A percentile compares a stretch with the other conserved stretches of the same genome.
Evolutionary conservation across 768 basidiomycete species (phyloP).

Genomic region (Lactarius hengduanensis): DNA sequence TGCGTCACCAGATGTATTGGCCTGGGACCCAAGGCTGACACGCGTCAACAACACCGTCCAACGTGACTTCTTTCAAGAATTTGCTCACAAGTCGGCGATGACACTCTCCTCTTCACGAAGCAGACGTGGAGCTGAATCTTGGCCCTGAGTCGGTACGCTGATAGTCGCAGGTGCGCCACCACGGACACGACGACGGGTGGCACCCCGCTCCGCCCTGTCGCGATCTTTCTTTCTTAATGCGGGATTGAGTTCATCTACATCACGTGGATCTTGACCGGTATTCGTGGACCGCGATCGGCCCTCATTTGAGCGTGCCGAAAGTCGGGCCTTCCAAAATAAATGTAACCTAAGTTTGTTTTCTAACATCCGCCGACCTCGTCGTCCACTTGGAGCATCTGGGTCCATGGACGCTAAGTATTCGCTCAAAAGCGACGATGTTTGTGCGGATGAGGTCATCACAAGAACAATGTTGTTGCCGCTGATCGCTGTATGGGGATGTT

Average conservation of each 20-base stretch:
- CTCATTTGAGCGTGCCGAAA: slow-evolving; percentile 39
- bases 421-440: slow-evolving; percentile 68
- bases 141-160: slow-evolving; percentile 16
- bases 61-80: background rate
- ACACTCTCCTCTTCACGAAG: slow-evolving; percentile 38
- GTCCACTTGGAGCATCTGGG: slow-evolving; percentile 52
- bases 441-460: slow-evolving; percentile 82
- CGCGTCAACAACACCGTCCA: background rate
- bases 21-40: slow-evolving; percentile 24
- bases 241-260: slow-evolving; percentile 53
- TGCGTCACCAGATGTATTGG: slow-evolving; percentile 37
- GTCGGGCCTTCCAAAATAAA: slow-evolving; percentile 77
- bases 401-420: slow-evolving; percentile 77
- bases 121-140: slow-evolving; percentile 4
- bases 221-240: slow-evolving; percentile 77
- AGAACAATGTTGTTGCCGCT: slow-evolving; percentile 75
- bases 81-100: slow-evolving; percentile 38
- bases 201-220: slow-evolving; percentile 54
- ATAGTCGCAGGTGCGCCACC: slow-evolving; percentile 56
- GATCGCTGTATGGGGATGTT: slow-evolving; percentile 27
- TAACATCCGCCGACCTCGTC: slow-evolving; percentile 77
- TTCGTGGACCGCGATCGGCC: slow-evolving; percentile 34
- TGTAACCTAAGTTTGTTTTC: slow-evolving; percentile 67
- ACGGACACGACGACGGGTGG: slow-evolving; percentile 69
- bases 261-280: slow-evolving; percentile 30